Base-by-base conservation (phyloP, 2,329 filamentous ascomycete genomes). In the Ascochyta koolunga region DNA sequence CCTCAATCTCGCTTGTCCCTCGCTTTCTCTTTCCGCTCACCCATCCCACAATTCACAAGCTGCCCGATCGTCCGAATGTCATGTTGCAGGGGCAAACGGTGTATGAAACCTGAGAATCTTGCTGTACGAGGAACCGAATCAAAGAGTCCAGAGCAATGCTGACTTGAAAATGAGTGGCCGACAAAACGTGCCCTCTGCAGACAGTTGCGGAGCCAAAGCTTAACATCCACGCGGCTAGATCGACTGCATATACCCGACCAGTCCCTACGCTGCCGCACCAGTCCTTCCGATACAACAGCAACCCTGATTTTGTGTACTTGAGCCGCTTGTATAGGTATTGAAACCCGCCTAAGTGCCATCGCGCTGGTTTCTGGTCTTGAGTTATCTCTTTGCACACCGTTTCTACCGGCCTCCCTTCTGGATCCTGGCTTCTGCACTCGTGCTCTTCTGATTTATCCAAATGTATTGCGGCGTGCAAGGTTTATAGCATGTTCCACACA, bases 401-500 rank as follows among this genome's bases (percentile, higher is more conserved):
- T 40, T 52, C 50, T 44, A 52, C 54, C 58, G 50, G 50, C 11
- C 31, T 27, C 48, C 25, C 31, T 22, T 43, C 51, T 58, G 46
- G 39, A 50, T 36, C n/a, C 55, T 50, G 35, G 35, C 50, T 22
- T 32, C 59, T 58, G 54, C 36, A 48, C 46, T 37, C 29, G 49
- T 54, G 41, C 35, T 40, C 38, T 50, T 41, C 44, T 54, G 36
- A 49, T 37, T 25, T 25, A 21, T 37, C 22, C 51, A 45, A 40
- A 54, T 54, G 45, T 24, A 44, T 46, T 22, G 31, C 46, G 22
- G 24, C n/a, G 35, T 25, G 24, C 22, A 32, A 40, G n/a, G n/a
- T 9, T 44, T n/a, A 33, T 45, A 58, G 35, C 60, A 79, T 79
- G 77, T 79, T 78, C 59, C 77, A 79, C 61, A 79, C 77, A 5